These are phyloP conservation scores for Chimonanthus salicifolius DNA, from an alignment of 164 flowering plant species.

Conservation along the genomic window DNA sequence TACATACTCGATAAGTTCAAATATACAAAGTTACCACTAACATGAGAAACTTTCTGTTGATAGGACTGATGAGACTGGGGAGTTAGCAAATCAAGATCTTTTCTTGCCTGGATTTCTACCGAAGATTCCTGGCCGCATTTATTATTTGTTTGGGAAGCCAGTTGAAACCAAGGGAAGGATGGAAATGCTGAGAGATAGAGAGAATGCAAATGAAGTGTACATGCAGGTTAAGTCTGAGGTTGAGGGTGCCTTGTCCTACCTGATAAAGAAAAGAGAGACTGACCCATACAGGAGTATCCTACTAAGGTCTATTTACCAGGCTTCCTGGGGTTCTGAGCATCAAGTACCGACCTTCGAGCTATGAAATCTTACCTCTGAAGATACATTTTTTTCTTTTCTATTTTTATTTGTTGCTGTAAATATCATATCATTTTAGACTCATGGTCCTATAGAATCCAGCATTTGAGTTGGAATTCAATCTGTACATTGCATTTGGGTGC, in stretches of 20 bases:
- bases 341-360: slow-evolving; percentile 43
- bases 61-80: slow-evolving; percentile 46
- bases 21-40: neutral
- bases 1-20: neutral
- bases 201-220: slow-evolving; percentile 49
- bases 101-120: slow-evolving; percentile 58
- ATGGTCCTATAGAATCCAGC: no score
- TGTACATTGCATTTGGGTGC: neutral
- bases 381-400: neutral
- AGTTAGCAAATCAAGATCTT: slow-evolving; percentile 46
- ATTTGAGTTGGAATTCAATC: neutral
- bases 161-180: slow-evolving; percentile 54
- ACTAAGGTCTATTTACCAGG: slow-evolving; percentile 46
- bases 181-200: slow-evolving; percentile 40
- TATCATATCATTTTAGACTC: neutral
- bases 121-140: slow-evolving; percentile 80
- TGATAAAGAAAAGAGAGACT: slow-evolving; percentile 66
- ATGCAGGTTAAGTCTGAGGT: slow-evolving; percentile 60
- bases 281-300: slow-evolving; percentile 69
- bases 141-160: slow-evolving; percentile 82
- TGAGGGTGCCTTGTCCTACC: slow-evolving; percentile 40
- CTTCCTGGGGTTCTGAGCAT: slow-evolving; percentile 19
- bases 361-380: slow-evolving; percentile 13
- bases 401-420: neutral
- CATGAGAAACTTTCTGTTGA: neutral